Evolutionary conservation across 2,329 filamentous ascomycete species (phyloP).

Genomic region (Arthrinium phaeospermum): DNA sequence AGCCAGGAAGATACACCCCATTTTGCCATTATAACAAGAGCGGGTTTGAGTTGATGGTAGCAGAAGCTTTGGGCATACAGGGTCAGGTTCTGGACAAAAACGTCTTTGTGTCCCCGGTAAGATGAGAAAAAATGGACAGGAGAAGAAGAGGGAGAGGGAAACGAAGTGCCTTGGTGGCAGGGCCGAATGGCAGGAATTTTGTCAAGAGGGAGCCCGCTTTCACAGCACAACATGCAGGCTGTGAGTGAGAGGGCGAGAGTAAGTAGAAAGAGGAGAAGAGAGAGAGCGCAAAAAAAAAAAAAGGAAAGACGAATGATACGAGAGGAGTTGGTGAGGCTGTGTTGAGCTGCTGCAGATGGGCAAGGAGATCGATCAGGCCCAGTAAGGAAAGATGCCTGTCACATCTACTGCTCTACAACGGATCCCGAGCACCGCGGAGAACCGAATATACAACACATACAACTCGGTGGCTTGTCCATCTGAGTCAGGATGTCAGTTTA

Average conservation of each 20-base stretch:
- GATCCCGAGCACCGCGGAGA: neutral
- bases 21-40: conserved; percentile 22
- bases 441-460: neutral
- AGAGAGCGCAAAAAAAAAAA: neutral
- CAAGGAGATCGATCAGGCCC: neutral
- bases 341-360: neutral
- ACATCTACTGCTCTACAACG: neutral
- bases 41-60: neutral
- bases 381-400: neutral
- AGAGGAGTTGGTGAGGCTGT: conserved; percentile 2
- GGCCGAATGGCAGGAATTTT: neutral
- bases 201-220: conserved; percentile 5
- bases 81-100: neutral
- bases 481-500: neutral
- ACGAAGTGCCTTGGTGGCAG: conserved; percentile 19
- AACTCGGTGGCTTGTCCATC: neutral
- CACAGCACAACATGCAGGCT: conserved; percentile 12
- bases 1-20: conserved; percentile 43
- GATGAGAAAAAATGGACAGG: neutral
- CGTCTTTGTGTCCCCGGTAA: neutral
- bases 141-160: neutral
- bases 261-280: neutral
- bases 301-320: neutral
- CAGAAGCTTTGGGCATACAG: neutral
- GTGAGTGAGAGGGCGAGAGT: neutral